These are phyloP conservation scores for Smithsoniella earleae DNA, from an alignment of 163 green algal species.

Conservation along the genomic window DNA sequence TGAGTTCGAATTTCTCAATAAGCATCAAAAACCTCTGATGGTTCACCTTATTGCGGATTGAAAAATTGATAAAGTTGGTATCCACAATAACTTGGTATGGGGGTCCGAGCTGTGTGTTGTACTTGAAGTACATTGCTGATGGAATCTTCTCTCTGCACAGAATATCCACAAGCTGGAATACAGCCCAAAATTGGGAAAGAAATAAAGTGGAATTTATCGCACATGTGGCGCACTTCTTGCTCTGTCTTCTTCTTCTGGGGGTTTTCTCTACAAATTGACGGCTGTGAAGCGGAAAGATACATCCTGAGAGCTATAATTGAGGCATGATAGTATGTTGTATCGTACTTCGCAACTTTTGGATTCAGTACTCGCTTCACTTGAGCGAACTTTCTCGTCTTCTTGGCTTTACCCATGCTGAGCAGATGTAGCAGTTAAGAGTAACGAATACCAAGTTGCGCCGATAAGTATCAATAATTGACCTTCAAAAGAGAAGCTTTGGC, in stretches of 20 bases:
- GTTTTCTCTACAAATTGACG: too few species aligned
- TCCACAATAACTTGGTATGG: slow-evolving; percentile 97
- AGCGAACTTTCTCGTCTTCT: slow-evolving; percentile 94
- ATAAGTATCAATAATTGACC: background rate
- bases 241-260: slow-evolving; percentile 55
- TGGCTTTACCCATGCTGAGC: slow-evolving; percentile 85
- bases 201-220: slow-evolving; percentile 38
- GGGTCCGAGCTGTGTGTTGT: slow-evolving; percentile 95
- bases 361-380: slow-evolving; percentile 93
- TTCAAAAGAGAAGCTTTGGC: background rate
- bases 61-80: slow-evolving; percentile 99
- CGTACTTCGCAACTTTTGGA: slow-evolving; percentile 77
- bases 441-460: too few species aligned
- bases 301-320: slow-evolving; percentile 11
- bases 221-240: slow-evolving; percentile 76
- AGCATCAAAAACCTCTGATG: slow-evolving; percentile 1
- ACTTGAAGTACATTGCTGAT: slow-evolving; percentile 92
- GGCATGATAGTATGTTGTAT: too few species aligned
- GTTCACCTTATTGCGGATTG: slow-evolving; percentile 94
- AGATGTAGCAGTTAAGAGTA: too few species aligned
- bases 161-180: background rate
- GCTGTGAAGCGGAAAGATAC: too few species aligned
- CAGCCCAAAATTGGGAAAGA: background rate
- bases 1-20: background rate
- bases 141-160: slow-evolving; percentile 52